phyloP scores from a whole-genome alignment of 768 basidiomycete genomes.

The Naematelia aurantialba region DNA sequence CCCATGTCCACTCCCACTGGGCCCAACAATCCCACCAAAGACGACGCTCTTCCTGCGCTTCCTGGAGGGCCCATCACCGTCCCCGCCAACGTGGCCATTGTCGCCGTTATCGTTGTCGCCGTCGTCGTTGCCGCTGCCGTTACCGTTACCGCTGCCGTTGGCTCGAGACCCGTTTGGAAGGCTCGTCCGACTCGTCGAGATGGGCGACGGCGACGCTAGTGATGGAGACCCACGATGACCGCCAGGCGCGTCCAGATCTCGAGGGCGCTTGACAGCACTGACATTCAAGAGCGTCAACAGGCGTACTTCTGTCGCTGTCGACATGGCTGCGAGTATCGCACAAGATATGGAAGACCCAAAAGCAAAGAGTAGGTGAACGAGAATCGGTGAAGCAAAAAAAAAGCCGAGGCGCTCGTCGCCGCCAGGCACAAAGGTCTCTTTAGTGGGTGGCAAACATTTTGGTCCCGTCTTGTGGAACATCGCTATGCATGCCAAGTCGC shows the following conservation, averaged over 20 bases:
- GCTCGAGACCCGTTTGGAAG: conserved; percentile 57
- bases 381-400: too few species aligned
- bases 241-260: conserved; percentile 43
- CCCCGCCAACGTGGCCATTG: background rate
- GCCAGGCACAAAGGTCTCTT: background rate
- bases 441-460: too few species aligned
- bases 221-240: conserved; percentile 35
- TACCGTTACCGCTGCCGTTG: too few species aligned
- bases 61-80: conserved; percentile 4
- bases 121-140: conserved; percentile 62
- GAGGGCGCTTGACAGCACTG: conserved; percentile 63
- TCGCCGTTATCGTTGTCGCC: conserved; percentile 1
- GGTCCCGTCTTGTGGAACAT: too few species aligned
- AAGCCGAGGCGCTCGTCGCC: background rate
- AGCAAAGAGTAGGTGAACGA: too few species aligned
- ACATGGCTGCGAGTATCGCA: too few species aligned
- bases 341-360: too few species aligned
- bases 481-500: too few species aligned
- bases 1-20: conserved; percentile 43
- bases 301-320: conserved; percentile 52
- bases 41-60: conserved; percentile 47
- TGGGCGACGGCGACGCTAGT: conserved; percentile 2
- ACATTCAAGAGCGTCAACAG: conserved; percentile 86
- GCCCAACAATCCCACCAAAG: conserved; percentile 49
- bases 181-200: background rate